Evolutionary conservation across 2,329 filamentous ascomycete genomes (phyloP).

Genomic region (Colletotrichum tropicicola): DNA sequence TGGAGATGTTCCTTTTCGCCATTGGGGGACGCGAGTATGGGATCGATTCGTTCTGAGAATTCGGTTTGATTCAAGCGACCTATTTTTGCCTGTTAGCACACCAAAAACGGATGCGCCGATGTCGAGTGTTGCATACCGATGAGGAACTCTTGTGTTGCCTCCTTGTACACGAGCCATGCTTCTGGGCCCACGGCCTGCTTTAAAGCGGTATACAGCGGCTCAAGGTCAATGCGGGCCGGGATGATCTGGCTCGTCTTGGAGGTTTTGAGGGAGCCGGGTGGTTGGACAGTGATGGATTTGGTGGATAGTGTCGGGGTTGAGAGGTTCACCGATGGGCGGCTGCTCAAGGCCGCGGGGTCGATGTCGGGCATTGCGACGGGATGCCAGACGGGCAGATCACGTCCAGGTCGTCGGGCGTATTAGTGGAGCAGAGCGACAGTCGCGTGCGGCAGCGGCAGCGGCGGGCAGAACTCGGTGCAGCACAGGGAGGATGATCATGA

Average conservation of each 20-base stretch:
- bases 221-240: conserved; percentile 73
- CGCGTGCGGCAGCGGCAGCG: conserved; percentile 52
- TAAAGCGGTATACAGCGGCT: conserved; percentile 70
- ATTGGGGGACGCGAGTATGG: conserved; percentile 64
- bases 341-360: conserved; percentile 75
- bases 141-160: conserved; percentile 69
- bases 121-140: conserved; percentile 55
- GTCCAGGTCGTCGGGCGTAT: conserved; percentile 21
- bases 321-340: conserved; percentile 66
- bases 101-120: background rate
- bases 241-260: conserved; percentile 70
- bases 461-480: conserved; percentile 50
- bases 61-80: conserved; percentile 72
- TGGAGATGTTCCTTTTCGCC: conserved; percentile 71
- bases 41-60: conserved; percentile 66
- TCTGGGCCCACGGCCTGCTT: conserved; percentile 68
- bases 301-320: conserved; percentile 66
- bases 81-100: conserved; percentile 38
- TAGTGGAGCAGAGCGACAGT: conserved; percentile 38
- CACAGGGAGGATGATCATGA: conserved; percentile 51
- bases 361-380: conserved; percentile 69
- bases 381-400: conserved; percentile 29
- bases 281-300: conserved; percentile 65
- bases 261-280: conserved; percentile 57
- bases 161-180: conserved; percentile 72